Evolutionary conservation across 768 basidiomycete species (phyloP), one percentile per base, ranked within the genome.

Genomic region (Mycena metata): DNA sequence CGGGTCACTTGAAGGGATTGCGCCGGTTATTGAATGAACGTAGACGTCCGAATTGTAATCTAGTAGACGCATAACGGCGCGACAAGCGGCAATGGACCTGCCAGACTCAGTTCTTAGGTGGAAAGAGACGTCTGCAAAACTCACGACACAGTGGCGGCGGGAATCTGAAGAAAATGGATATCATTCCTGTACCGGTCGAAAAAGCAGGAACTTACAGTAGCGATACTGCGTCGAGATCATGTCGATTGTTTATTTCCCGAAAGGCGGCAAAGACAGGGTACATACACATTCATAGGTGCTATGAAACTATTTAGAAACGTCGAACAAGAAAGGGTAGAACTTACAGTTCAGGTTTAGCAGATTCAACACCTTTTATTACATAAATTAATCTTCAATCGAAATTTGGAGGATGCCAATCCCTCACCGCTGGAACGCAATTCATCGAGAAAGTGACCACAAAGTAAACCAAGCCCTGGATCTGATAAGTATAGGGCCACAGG

Each of bases 271-370:
- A 19, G 39, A 47, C 21, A 36, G 15, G 46, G 3, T 49, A 81
- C 89, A 78, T 77, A 89, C 88, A 89, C 83, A 69, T 90, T 89
- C 89, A 90, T 90, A 12, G 84, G 79, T 23, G 84, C 89, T 90
- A 50, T 43, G 6, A 24, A 55, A 17, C 9, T n/a, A 1, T 2
- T 13, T 15, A 60, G 36, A 41, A 19, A 19, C 10, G 21, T 30
- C 4, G 41, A 23, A 9, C 6, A 26, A 46, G 55, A 63, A 13
- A 42, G 24, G 30, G 69, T 57, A 59, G 61, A 59, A 69, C 66
- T 79, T 74, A 91, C 90, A 78, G 64, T 89, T 90, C 64, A 91
- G 78, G 72, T 90, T 84, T 23, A 90, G 75, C 52, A 88, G 80
- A 73, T 87, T 89, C 46, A 91, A 78, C 43, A 90, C 84, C 88